Base-by-base conservation (phyloP, 2,329 filamentous ascomycete species). In the Elsinoe batatas region DNA sequence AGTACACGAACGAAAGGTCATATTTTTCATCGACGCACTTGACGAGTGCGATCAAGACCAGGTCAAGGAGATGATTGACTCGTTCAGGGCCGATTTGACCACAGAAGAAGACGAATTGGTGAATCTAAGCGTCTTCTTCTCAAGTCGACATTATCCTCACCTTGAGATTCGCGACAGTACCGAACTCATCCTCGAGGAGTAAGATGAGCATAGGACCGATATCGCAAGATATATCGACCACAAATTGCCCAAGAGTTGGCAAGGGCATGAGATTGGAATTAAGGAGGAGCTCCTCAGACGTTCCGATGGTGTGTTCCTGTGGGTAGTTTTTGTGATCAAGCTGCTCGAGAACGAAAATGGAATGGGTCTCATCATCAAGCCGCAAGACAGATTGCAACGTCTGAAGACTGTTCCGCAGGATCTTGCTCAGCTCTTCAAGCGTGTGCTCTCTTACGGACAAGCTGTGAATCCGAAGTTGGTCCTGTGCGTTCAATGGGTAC, bases 401-500 rank as follows among this genome's bases (percentile, higher is more conserved):
- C 63, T 78, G 1, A 18, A 63, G 5, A 68, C 74, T 22, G 68
- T 75, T 33, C 75, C 74, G 0, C 49, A 50, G 5, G 67, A 67
- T 0, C 64, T 84, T 0, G 62, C 69, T 32, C 66, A 76, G 0
- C 61, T 84, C 0, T 83, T 84, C 57, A 68, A 67, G 2, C 66
- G 78, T 13, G 77, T 83, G 0, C 56, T 83, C 6, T 2, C 3
- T 2, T 50, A 35, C 2, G 32, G 35, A 17, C 15, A 5, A 36
- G 12, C 11, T 11, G 32, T 12, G n/a, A 18, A 53, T 17, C 18
- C 17, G 11, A 15, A 20, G 12, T 59, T 82, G 0, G 54, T 71
- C 0, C 58, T 78, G 0, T 79, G 73, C 30, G 58, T 83, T 0
- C 71, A 76, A n/a, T 83, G 76, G 75, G 67, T 84, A 0, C 66